Evolutionary conservation across 176 grass and related monocot genomes (phyloP).

Genomic region (Metroxylon sagu): DNA sequence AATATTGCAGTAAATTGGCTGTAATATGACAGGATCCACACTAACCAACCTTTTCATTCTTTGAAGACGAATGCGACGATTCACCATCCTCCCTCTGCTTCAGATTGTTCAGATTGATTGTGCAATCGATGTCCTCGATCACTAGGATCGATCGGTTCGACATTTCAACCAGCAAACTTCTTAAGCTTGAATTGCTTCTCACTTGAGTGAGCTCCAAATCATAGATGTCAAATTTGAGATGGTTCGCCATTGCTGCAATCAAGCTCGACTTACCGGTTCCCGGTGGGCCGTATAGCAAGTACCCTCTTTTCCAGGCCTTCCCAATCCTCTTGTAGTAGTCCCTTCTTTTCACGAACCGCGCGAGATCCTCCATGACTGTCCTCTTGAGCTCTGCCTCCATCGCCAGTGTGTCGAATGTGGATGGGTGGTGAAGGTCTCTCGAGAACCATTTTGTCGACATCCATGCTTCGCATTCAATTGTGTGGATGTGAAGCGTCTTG

Average conservation of each 20-base stretch:
- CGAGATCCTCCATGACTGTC: slow-evolving; percentile 59
- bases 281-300: slow-evolving; percentile 70
- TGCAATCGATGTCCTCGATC: slow-evolving; percentile 86
- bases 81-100: slow-evolving; percentile 30
- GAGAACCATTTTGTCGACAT: slow-evolving; percentile 29
- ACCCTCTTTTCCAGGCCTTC: slow-evolving; percentile 85
- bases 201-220: slow-evolving; percentile 82
- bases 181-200: slow-evolving; percentile 41
- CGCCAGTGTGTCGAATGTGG: slow-evolving; percentile 68
- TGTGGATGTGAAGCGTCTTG: slow-evolving; percentile 63
- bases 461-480: slow-evolving; percentile 43
- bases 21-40: no score
- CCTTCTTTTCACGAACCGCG: slow-evolving; percentile 58
- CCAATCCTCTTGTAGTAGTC: slow-evolving; percentile 83
- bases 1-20: no score
- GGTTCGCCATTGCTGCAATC: slow-evolving; percentile 82
- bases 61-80: no score
- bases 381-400: slow-evolving; percentile 55
- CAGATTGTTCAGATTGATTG: slow-evolving; percentile 34
- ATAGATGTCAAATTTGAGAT: slow-evolving; percentile 91
- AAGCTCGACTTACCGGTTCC: slow-evolving; percentile 93
- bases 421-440: slow-evolving; percentile 71
- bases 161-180: slow-evolving; percentile 58
- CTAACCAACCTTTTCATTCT: no score
- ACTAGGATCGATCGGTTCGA: slow-evolving; percentile 73